Conservation (phyloP, 495 filamentous ascomycete genomes). For the Aspergillus kassunensis region DNA sequence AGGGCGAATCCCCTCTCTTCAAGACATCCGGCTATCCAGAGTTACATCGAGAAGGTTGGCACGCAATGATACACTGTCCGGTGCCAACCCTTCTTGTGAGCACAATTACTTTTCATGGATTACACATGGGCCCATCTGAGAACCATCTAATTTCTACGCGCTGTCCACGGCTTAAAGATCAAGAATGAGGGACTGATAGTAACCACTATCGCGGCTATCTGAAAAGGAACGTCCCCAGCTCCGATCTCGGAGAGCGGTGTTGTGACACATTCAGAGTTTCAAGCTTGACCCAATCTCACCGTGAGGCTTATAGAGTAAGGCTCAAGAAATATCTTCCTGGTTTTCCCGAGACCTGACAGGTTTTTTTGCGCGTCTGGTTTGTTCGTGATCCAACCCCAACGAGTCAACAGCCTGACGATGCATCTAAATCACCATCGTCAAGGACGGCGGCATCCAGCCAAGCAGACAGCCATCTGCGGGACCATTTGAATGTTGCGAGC, state of each 20-base stretch:
- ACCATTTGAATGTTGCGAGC: slow-evolving; percentile 7
- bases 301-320: neutral
- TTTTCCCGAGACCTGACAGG: slow-evolving; percentile 10
- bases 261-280: neutral
- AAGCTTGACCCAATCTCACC: neutral
- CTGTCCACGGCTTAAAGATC: no score
- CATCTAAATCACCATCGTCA: no score
- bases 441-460: neutral
- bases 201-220: neutral
- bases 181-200: neutral
- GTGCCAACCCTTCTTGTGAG: no score
- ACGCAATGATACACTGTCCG: no score
- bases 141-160: no score
- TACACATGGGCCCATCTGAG: neutral
- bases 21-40: neutral
- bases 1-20: neutral
- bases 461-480: slow-evolving; percentile 10
- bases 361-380: slow-evolving; percentile 6
- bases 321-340: slow-evolving; percentile 1
- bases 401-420: neutral
- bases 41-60: slow-evolving; percentile 5
- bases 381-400: slow-evolving; percentile 8
- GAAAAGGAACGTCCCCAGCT: slow-evolving; percentile 5
- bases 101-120: no score
- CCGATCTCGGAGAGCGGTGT: slow-evolving; percentile 5